Base-by-base conservation (phyloP, 768 basidiomycete species). In the Hysterangium stoloniferum region DNA sequence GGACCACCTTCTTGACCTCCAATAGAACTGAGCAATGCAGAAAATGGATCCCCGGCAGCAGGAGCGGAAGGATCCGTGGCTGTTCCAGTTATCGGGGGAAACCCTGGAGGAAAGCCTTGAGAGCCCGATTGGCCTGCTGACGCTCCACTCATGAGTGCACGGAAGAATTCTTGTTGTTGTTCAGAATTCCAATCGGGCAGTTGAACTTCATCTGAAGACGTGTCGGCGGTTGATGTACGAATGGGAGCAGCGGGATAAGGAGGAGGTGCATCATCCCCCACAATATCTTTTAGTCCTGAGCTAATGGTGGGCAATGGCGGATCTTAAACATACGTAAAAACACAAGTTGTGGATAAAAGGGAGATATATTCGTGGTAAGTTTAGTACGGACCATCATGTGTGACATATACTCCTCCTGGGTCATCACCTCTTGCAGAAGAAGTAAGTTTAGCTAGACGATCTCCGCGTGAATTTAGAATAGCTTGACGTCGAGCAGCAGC, bases 401-500 rank as follows among this genome's bases (percentile, higher is more conserved):
- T 62, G n/a, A n/a, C n/a, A 59, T 75, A 81, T 9, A 71, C 70
- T 4, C 78, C 68, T 7, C 73, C 78, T 51, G 49, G 49, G 20
- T 87, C 84, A 44, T 85, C 84, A 34, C 79, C 78, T 19, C 87
- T 76, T 31, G 84, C 76, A 3, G 82, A 82, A 2, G 82, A 83
- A 4, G 88, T 87, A 37, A 91, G 75, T 59, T 81, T 88, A 27
- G 84, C 81, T 36, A 91, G 78, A 48, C 87, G 77, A 70, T 88
- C 85, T 25, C 70, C 71, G 12, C 84, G 80, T 47, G 85, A 73
- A 55, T 72, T 72, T 19, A 89, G 76, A 52, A 91, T 89, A 31
- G 87, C 87, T 66, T 77, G 83, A 59, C 80, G 69, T 37, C 87
- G 75, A 8, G 87, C 87, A 66, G 86, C 86, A 64, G 86, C 84